Conservation (phyloP, 2,329 filamentous ascomycete genomes). For the Hansfordia pulvinata region DNA sequence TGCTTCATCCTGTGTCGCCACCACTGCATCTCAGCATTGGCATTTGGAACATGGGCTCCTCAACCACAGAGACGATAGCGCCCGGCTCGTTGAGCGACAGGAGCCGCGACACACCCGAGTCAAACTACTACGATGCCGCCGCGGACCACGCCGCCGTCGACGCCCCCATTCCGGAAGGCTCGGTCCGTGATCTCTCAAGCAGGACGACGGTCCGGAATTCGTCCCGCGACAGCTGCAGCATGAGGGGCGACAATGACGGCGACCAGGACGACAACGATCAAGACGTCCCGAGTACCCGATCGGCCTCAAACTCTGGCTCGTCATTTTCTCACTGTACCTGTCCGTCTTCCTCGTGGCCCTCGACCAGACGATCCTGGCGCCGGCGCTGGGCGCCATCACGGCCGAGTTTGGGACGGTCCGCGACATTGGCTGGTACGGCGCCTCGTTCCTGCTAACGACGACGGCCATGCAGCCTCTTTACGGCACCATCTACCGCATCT, state of each 20-base stretch:
- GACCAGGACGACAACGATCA: conserved; percentile 1
- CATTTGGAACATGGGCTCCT: too few relatives aligned
- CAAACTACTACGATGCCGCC: too few relatives aligned
- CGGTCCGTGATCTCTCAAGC: too few relatives aligned
- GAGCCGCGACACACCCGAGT: too few relatives aligned
- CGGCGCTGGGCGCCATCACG: conserved; percentile 1
- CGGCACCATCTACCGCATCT: not conserved
- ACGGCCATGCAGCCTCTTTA: conserved; percentile 1
- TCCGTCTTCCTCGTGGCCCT: conserved; percentile 1
- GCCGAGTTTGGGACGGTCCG: conserved; percentile 1
- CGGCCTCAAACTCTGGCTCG: conserved; percentile 1
- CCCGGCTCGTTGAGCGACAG: too few relatives aligned
- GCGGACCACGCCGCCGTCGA: too few relatives aligned
- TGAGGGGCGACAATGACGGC: not conserved
- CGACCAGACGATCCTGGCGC: conserved; percentile 1
- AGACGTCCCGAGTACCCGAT: not conserved
- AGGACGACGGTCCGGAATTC: too few relatives aligned
- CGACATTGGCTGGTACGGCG: conserved; percentile 1
- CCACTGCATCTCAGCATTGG: too few relatives aligned
- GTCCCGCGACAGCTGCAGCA: too few relatives aligned
- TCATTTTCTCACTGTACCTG: conserved; percentile 1
- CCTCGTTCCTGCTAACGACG: not conserved
- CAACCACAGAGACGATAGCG: too few relatives aligned
- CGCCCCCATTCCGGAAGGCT: too few relatives aligned
- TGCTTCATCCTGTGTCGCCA: too few relatives aligned